phyloP scores from a whole-genome alignment of 2,329 filamentous ascomycete species.

The Aspergillus sp. region DNA sequence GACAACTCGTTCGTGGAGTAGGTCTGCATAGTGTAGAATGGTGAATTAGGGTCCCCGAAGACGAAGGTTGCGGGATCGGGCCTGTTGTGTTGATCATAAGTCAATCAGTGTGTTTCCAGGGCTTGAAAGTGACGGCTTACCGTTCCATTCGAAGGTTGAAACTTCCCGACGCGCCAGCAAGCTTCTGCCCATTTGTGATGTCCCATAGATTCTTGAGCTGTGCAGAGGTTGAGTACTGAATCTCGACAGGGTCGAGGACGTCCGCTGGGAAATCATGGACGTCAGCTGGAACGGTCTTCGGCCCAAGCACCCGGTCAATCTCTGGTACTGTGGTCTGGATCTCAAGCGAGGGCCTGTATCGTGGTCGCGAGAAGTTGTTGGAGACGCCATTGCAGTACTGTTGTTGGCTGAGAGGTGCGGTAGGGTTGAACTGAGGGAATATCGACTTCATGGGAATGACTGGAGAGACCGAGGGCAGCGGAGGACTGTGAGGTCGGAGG shows the following conservation, averaged over 20 bases:
- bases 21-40: conserved; percentile 52
- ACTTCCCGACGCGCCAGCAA: conserved; percentile 34
- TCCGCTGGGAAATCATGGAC: conserved; percentile 47
- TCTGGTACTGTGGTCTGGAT: conserved; percentile 37
- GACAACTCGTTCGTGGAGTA: conserved; percentile 48
- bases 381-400: conserved; percentile 39
- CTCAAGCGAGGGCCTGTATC: conserved; percentile 35
- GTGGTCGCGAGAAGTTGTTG: conserved; percentile 20
- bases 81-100: conserved; percentile 32
- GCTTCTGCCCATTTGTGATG: conserved; percentile 49
- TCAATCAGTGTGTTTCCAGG: background rate
- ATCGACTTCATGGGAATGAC: conserved; percentile 49
- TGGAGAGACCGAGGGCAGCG: conserved; percentile 31
- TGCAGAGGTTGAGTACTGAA: conserved; percentile 43
- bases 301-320: conserved; percentile 41
- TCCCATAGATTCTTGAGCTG: conserved; percentile 51
- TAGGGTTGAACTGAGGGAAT: conserved; percentile 50
- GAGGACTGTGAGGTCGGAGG: background rate
- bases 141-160: conserved; percentile 49
- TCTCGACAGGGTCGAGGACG: conserved; percentile 38
- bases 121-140: conserved; percentile 32
- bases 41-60: conserved; percentile 46
- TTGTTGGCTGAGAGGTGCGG: conserved; percentile 42
- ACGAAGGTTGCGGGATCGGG: conserved; percentile 47
- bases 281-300: conserved; percentile 49